Conservation (phyloP, 2,329 filamentous ascomycete genomes). For the Ceratocystis huliohia region DNA sequence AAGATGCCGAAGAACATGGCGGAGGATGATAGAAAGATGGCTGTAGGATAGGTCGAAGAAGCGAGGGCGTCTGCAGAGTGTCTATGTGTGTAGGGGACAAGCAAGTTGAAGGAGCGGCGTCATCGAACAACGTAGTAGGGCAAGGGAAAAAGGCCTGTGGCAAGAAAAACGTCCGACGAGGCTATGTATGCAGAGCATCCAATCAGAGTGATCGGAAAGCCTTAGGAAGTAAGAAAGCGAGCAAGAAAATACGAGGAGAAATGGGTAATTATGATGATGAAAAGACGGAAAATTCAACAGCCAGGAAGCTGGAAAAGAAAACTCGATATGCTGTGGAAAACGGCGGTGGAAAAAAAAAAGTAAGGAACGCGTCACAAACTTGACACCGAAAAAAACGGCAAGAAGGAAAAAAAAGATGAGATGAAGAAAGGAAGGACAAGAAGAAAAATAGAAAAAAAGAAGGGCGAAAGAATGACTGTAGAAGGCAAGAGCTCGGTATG, state of each 20-base stretch:
- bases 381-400: not conserved
- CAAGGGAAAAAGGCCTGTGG: not conserved
- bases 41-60: not conserved
- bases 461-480: not conserved
- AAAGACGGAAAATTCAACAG: not conserved
- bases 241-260: not conserved
- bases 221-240: not conserved
- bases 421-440: not conserved
- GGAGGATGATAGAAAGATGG: not conserved
- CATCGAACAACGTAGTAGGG: not conserved
- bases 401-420: not conserved
- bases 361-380: too few relatives aligned
- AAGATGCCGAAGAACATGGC: conserved; percentile 30
- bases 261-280: not conserved
- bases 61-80: too few relatives aligned
- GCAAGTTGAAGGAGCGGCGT: not conserved
- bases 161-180: not conserved
- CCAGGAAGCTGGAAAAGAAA: not conserved
- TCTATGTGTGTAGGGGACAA: not conserved
- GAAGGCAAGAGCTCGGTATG: not conserved
- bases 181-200: not conserved
- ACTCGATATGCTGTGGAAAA: not conserved
- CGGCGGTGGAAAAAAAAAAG: not conserved
- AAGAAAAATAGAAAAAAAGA: not conserved
- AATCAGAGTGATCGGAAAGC: not conserved